Base-by-base conservation (phyloP, 805 yeast species). In the Torulaspora microellipsoides region DNA sequence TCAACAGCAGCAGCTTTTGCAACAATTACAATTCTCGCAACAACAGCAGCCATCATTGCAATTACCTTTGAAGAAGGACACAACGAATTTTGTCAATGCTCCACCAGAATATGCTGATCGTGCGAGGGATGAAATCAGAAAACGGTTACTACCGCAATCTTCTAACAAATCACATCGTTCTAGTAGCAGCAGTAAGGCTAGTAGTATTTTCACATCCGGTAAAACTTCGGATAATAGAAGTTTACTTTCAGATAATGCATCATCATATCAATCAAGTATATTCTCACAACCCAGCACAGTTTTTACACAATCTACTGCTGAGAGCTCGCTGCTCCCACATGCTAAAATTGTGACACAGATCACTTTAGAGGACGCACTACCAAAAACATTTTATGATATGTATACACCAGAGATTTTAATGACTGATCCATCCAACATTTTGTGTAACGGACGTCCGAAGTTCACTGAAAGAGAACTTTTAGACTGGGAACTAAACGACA, bases 401-500 rank as follows among this genome's bases (percentile, higher is more conserved):
- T 81, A 81, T 56, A 64, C 80, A 0, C 73, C 80, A 1, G 84
- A 80, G 45, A 59, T 78, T 10, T 60, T 76, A 17, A 68, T 70
- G 31, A 45, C 54, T 8, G 73, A 73, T 44, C 70, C 75, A 8
- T 47, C 56, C 7, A 57, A 57, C 20, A 45, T 72, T 15, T 65
- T 78, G 31, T 67, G 73, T 9, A 77, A 77, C 49, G 83, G 84
- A 0, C 67, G 88, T 34, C 87, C 86, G 10, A 59, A 65, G 20
- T 82, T 80, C 62, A 80, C 87, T 0, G 76, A 74, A 48, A 67
- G 88, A 41, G 78, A 76, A 12, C 66, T 84, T 32, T 66, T 79
- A 20, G 84, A 82, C 59, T 84, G 91, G 91, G 80, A 76, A 37
- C 56, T 81, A 39, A 84, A 84, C 60, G 90, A 83, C 58, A 66